Evolutionary conservation across 1,284 basidiomycete genomes (phyloP), one percentile per base, ranked within the genome.

Genomic region (Volvariella volvacea): DNA sequence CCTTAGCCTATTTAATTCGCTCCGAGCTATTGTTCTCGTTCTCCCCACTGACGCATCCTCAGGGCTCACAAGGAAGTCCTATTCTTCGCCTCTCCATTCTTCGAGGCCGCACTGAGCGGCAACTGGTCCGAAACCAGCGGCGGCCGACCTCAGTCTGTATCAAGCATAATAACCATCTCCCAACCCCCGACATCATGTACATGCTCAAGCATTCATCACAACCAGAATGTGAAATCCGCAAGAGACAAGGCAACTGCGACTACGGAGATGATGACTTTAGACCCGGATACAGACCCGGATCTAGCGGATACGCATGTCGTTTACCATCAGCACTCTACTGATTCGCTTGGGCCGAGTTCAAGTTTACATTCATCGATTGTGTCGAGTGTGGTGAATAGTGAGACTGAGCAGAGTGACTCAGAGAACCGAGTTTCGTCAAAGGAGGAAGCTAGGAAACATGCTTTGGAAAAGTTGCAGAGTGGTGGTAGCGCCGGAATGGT

Each of bases 1-100:
- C 45, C 43, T 48, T 16, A 40, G 46, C 34, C 43, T 43, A 43
- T 38, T 32, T 40, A 36, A 22, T 47, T 31, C 30, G 42, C 47
- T 41, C 25, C 25, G 6, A 28, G 12, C 6, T 28, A 6, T 6
- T 28, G 12, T 28, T 6, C 12, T 12, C 12, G 6, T 6, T 28
- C 12, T 28, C 12, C 12, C 25, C 25, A 28, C 12, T 28, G 12
- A n/a, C n/a, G n/a, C n/a, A 28, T 28, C 25, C 25, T 30, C 53
- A 89, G 86, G 86, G 81, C 84, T 0, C 88, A 92, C 62, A 88
- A 87, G 57, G 88, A 92, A 56, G 77, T 92, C 33, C 68, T 92
- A 3, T 83, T 83, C 58, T 91, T 89, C 56, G 83, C 87, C 1
- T 88, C 85, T 3, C 85, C 88, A 0, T 92, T 92, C 69, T 92